Percentiles rank a stretch among this genome's conserved stretches.
Conservation (phyloP, 139 green algal genomes). For the Chlorella ohadii region DNA sequence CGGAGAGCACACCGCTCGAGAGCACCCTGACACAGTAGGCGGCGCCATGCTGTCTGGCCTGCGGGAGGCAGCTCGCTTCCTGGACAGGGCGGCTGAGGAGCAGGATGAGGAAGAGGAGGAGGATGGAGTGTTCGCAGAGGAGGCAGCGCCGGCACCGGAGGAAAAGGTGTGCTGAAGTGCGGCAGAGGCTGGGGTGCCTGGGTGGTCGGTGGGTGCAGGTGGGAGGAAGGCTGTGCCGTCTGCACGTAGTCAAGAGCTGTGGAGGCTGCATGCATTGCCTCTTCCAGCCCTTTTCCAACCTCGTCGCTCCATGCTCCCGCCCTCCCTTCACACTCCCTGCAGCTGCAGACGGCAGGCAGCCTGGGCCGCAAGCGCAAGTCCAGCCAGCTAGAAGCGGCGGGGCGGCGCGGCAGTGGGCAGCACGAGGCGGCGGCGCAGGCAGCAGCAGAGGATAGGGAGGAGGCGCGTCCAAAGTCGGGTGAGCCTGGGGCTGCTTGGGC, state of each 20-base stretch:
- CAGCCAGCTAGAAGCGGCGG: not conserved
- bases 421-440: not conserved
- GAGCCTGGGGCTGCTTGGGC: too few relatives aligned
- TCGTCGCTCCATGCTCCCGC: too few relatives aligned
- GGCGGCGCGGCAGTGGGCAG: not conserved
- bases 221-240: too few relatives aligned
- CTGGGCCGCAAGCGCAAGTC: conserved; percentile 20
- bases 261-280: too few relatives aligned
- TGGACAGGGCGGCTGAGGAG: conserved; percentile 53
- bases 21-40: conserved; percentile 92
- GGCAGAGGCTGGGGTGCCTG: not conserved
- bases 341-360: not conserved
- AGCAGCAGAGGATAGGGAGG: not conserved
- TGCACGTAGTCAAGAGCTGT: too few relatives aligned
- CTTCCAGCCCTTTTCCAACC: not conserved
- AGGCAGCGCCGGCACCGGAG: not conserved
- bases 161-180: not conserved
- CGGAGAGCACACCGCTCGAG: conserved; percentile 81
- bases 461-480: conserved; percentile 11
- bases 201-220: not conserved
- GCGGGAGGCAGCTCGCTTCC: conserved; percentile 70
- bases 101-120: conserved; percentile 4
- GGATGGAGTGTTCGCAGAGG: too few relatives aligned
- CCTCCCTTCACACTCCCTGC: not conserved
- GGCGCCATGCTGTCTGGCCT: conserved; percentile 84